Evolutionary conservation across 257 asterid genomes (phyloP).

Genomic region (Nemophila menziesii): DNA sequence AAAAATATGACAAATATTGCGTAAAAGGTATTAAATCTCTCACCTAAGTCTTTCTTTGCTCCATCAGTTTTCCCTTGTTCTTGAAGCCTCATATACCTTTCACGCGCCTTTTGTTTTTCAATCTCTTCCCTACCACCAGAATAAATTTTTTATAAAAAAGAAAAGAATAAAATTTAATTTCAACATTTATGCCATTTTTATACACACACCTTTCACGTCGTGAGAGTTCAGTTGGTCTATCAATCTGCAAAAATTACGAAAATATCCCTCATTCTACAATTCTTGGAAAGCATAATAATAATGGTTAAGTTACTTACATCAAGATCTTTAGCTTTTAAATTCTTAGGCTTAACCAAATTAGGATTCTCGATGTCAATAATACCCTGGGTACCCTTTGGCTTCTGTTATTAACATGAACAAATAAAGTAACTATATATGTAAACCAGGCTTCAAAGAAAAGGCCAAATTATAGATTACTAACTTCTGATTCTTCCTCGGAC

Average conservation of each 20-base stretch:
- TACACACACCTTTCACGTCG: conserved; percentile 70
- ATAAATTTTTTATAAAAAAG: neutral
- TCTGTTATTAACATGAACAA: conserved; percentile 32
- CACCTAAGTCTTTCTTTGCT: conserved; percentile 91
- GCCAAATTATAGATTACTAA: conserved; percentile 16
- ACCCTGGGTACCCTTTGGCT: conserved; percentile 70
- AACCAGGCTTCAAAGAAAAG: neutral
- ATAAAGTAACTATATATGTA: neutral
- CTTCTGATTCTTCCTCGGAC: conserved; percentile 56
- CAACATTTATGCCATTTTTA: neutral
- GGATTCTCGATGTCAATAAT: conserved; percentile 78
- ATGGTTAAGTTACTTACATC: conserved; percentile 38
- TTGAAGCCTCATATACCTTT: conserved; percentile 92
- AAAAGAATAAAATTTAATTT: neutral
- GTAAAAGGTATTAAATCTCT: neutral
- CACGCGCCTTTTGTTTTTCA: conserved; percentile 85
- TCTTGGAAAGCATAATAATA: neutral
- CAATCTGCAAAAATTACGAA: conserved; percentile 37
- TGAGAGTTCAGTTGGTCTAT: conserved; percentile 86
- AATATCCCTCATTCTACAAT: conserved; percentile 2
- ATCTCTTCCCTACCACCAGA: conserved; percentile 70
- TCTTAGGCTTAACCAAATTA: conserved; percentile 67
- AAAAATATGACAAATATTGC: no score
- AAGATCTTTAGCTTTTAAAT: conserved; percentile 68
- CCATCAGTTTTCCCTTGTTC: conserved; percentile 98